Conservation (phyloP, 2,329 filamentous ascomycete species). For the Ascochyta clinopodiicola region DNA sequence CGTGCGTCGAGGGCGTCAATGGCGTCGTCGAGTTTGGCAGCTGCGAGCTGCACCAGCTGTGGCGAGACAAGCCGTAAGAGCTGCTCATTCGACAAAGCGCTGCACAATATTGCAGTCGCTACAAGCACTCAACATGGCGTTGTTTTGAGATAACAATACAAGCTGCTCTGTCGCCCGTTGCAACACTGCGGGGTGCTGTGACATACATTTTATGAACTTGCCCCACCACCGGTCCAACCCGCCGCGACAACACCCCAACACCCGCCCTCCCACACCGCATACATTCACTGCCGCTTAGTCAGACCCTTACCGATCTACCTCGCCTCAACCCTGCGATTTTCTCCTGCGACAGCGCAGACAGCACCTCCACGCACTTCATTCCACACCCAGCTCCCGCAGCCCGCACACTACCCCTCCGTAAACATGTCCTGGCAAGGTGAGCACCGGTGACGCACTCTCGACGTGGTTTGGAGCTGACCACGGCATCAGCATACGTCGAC, state of each 20-base stretch:
- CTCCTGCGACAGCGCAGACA: slow-evolving; percentile 21
- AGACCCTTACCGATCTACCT: slow-evolving; percentile 26
- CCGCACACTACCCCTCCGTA: slow-evolving; percentile 35
- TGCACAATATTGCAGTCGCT: slow-evolving; percentile 11
- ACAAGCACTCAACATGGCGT: background rate
- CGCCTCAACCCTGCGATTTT: slow-evolving; percentile 22
- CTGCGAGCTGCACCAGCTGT: background rate
- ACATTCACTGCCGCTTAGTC: slow-evolving; percentile 32
- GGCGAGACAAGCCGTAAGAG: background rate
- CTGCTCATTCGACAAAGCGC: slow-evolving; percentile 1
- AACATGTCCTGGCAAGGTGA: slow-evolving; percentile 55
- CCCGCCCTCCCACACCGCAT: slow-evolving; percentile 33
- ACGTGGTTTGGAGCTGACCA: slow-evolving; percentile 28
- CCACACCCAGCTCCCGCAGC: slow-evolving; percentile 27
- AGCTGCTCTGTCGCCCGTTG: slow-evolving; percentile 6
- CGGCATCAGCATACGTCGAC: slow-evolving; percentile 49
- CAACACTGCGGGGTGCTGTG: slow-evolving; percentile 6
- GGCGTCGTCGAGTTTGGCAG: background rate
- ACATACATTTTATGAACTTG: slow-evolving; percentile 6
- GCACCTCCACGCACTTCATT: slow-evolving; percentile 18
- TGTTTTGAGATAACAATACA: slow-evolving; percentile 1
- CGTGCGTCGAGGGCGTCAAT: background rate
- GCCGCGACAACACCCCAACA: slow-evolving; percentile 24
- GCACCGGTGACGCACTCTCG: slow-evolving; percentile 23
- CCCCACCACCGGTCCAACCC: slow-evolving; percentile 26